These are phyloP conservation scores for Aspergillus clavatus DNA, from an alignment of 2,329 filamentous ascomycete genomes.

Conservation along the genomic window DNA sequence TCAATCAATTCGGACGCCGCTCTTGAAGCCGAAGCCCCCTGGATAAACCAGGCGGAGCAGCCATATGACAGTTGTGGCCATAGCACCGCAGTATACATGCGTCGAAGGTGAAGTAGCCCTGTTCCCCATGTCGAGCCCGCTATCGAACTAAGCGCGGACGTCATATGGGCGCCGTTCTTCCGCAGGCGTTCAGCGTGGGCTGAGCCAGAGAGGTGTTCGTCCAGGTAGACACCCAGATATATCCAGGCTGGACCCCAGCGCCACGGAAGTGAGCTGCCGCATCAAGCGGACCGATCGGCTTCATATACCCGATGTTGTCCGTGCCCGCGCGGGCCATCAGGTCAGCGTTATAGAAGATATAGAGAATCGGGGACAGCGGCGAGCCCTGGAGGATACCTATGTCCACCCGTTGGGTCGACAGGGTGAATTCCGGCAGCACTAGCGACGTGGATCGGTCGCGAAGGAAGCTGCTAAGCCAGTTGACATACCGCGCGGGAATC, in stretches of 20 bases:
- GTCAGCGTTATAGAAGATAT: constrained; percentile 26
- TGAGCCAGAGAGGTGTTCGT: no score
- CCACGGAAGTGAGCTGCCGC: no score
- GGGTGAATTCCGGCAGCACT: background rate
- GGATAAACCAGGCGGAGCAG: constrained; percentile 24
- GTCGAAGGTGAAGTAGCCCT: background rate
- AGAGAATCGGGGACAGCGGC: constrained; percentile 23
- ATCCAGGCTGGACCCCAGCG: no score
- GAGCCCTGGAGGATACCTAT: constrained; percentile 8
- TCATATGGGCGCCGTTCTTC: no score
- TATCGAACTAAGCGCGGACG: background rate
- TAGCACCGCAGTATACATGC: constrained; percentile 22
- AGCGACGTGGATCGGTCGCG: constrained; percentile 2
- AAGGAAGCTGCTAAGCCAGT: no score
- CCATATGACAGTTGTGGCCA: constrained; percentile 24
- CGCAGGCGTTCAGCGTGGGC: constrained; percentile 15
- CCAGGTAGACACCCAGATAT: no score
- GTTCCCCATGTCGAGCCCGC: background rate
- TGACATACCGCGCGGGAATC: constrained; percentile 14
- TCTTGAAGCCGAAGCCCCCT: background rate
- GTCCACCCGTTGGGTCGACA: background rate
- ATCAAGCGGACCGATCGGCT: no score
- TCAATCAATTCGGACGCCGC: background rate
- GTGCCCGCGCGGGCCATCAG: no score
- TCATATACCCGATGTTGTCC: no score